phyloP scores from a whole-genome alignment of 257 asterid genomes.

The Henckelia pumila region DNA sequence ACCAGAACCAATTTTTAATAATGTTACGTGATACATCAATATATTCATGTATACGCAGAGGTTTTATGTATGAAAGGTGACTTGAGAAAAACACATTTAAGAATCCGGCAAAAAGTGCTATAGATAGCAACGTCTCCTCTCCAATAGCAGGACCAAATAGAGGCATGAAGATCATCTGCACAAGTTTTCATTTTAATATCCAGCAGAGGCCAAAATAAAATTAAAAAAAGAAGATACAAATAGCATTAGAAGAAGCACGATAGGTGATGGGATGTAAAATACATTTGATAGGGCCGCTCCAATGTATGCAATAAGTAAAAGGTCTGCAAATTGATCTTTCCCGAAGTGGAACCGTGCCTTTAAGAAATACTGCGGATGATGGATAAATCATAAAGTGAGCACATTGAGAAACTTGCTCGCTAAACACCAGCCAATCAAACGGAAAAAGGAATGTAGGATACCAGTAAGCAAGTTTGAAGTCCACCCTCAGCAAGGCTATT shows the following conservation, averaged over 20 bases:
- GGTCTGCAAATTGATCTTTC: slow-evolving; percentile 80
- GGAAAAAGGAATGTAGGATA: slow-evolving; percentile 22
- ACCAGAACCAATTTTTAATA: slow-evolving; percentile 22
- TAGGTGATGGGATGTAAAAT: slow-evolving; percentile 14
- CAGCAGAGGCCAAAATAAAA: slow-evolving; percentile 2
- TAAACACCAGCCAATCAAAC: neutral
- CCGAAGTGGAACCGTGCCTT: slow-evolving; percentile 77
- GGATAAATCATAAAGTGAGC: slow-evolving; percentile 13
- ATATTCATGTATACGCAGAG: slow-evolving; percentile 26
- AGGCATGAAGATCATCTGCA: slow-evolving; percentile 78
- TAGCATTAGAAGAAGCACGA: neutral
- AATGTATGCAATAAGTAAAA: slow-evolving; percentile 64
- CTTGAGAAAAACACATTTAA: slow-evolving; percentile 31
- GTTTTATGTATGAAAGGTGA: slow-evolving; percentile 24
- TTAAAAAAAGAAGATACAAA: slow-evolving; percentile 9
- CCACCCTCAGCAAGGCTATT: slow-evolving; percentile 66
- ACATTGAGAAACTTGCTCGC: slow-evolving; percentile 4
- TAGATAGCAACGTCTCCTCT: slow-evolving; percentile 61
- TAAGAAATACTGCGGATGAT: slow-evolving; percentile 60
- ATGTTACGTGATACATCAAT: slow-evolving; percentile 1
- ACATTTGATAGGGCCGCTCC: slow-evolving; percentile 82
- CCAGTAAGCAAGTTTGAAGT: slow-evolving; percentile 46
- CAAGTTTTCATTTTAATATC: slow-evolving; percentile 9
- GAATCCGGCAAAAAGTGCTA: slow-evolving; percentile 61
- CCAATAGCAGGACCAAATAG: slow-evolving; percentile 64